phyloP scores from a whole-genome alignment of 2,329 filamentous ascomycete species.

The Alternaria conjuncta region DNA sequence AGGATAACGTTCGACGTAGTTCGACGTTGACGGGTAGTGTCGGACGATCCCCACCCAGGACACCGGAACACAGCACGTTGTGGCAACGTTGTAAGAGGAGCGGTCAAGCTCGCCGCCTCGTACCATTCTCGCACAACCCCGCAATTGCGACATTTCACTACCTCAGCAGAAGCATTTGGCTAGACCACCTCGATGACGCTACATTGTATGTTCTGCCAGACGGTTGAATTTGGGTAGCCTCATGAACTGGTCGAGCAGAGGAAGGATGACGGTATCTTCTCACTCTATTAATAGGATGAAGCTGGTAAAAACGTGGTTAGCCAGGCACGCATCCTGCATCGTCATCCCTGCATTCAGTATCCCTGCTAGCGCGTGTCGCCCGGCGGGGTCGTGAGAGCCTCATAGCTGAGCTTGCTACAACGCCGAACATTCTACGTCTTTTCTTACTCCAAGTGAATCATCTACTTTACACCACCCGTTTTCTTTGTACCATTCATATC shows the following conservation, averaged over 20 bases:
- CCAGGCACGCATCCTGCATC: constrained; percentile 23
- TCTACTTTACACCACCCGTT: too few relatives aligned
- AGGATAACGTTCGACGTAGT: too few relatives aligned
- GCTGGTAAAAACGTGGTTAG: constrained; percentile 5
- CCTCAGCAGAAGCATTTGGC: not conserved
- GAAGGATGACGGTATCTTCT: too few relatives aligned
- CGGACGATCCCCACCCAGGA: not conserved
- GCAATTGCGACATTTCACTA: constrained; percentile 4
- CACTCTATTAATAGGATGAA: constrained; percentile 4
- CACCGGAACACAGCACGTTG: not conserved
- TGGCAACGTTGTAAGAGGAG: constrained; percentile 3
- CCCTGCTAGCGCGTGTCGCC: constrained; percentile 17
- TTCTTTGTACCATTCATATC: too few relatives aligned
- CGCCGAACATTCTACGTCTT: not conserved
- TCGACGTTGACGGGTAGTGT: constrained; percentile 1
- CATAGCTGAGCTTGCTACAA: not conserved
- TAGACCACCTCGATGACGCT: not conserved
- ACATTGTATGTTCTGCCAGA: too few relatives aligned
- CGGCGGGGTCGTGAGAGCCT: constrained; percentile 14
- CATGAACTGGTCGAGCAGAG: not conserved
- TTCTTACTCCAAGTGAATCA: too few relatives aligned
- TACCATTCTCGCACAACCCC: constrained; percentile 8
- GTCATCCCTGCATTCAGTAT: constrained; percentile 25
- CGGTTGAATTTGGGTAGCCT: too few relatives aligned
- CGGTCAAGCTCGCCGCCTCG: constrained; percentile 12